Evolutionary conservation across 495 filamentous ascomycete genomes (phyloP), one percentile per base, ranked within the genome.

Genomic region (Talaromyces trachyspermus): DNA sequence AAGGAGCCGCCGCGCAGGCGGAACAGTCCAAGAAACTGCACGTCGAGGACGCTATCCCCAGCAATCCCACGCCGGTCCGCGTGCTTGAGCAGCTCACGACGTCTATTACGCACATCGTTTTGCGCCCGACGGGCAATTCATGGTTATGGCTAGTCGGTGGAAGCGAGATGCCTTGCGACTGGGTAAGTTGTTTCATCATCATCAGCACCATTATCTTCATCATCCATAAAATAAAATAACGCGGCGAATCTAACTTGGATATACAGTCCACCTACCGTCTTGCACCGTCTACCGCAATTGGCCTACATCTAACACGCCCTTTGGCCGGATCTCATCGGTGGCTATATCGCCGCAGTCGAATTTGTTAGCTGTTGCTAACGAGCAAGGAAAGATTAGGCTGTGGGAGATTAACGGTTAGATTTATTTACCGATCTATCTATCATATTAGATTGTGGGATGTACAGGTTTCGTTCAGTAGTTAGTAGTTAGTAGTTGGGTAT

Each of bases 211-310:
- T 36, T 46, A 37, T 40, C 2, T 32, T 38, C 26, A 20, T 23
- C 26, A 14, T 17, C 33, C 22, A 22, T 10, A 8, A 15, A 15
- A 12, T 12, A 7, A 26, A 12, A 48, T 57, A 60, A 54, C 38
- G 15, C 36, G 20, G 19, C 15, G 2, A 42, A 42, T n/a, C n/a
- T n/a, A n/a, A n/a, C n/a, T n/a, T n/a, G n/a, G n/a, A n/a, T n/a
- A 17, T 49, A 27, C 49, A 74, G 89, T 92, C 27, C 92, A 98
- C 64, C 67, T 98, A 54, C 91, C 91, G 1, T 86, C 78, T 49
- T 95, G 88, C 60, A 94, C 89, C 2, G 89, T 96, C 12, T 98
- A 92, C 72, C 80, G 79, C 56, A 97, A 98, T 65, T 98, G 92
- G 92, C 92, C 92, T 17, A 98, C 92, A 32, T 76, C 78, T 30